Conservation (phyloP, 176 grass and related monocot species). For the Stipa capillata region DNA sequence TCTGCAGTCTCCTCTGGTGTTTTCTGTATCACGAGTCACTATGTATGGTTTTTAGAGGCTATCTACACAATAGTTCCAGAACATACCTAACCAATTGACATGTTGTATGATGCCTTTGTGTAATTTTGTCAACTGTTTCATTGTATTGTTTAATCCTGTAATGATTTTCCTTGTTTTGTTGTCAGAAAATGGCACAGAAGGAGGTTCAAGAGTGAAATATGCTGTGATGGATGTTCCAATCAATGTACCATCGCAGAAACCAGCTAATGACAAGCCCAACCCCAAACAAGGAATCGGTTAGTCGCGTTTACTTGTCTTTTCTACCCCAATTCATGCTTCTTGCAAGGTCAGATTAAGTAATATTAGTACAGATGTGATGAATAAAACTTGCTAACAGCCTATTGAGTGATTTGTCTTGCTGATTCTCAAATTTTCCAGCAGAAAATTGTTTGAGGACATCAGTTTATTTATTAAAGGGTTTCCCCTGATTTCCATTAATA, state of each 20-base stretch:
- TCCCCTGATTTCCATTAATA: too few species aligned
- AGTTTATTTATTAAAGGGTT: too few species aligned
- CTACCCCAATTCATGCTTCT: constrained; percentile 1
- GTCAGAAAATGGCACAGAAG: constrained; percentile 67
- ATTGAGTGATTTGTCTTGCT: neutral
- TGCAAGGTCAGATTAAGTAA: neutral
- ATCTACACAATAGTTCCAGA: neutral
- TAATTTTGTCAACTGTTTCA: neutral
- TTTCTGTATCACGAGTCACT: neutral
- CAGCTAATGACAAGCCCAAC: constrained; percentile 82
- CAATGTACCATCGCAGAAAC: constrained; percentile 63
- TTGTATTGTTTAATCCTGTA: constrained; percentile 11
- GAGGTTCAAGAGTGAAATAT: constrained; percentile 83
- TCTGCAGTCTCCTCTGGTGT: neutral
- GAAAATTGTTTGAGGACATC: neutral
- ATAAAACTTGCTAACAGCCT: neutral
- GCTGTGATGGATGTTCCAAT: constrained; percentile 75
- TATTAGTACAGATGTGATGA: neutral
- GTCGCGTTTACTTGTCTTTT: constrained; percentile 15
- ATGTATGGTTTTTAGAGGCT: neutral
- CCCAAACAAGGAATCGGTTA: constrained; percentile 95
- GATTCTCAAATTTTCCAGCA: neutral
- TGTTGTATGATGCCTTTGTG: constrained; percentile 6
- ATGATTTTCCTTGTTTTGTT: constrained; percentile 11
- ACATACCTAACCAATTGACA: neutral